A percentile compares a stretch with the other conserved stretches of the same genome.
Conservation (phyloP, 2,329 filamentous ascomycete species). For the Penicillium freii region DNA sequence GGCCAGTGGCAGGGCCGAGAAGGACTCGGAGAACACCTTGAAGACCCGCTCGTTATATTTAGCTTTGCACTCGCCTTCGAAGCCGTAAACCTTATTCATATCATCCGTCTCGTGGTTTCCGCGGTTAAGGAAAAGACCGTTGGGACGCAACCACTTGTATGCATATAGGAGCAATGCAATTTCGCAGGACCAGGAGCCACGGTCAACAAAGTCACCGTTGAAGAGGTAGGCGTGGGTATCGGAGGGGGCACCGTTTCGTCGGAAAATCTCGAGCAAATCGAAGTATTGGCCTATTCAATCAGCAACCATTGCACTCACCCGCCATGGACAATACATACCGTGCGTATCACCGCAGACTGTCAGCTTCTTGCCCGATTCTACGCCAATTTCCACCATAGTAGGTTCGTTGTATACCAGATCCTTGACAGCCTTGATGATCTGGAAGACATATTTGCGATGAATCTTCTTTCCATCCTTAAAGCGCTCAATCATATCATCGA, state of each 20-base stretch:
- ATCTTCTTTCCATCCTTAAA: conserved; percentile 97
- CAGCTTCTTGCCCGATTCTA: conserved; percentile 72
- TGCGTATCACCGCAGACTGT: conserved; percentile 98
- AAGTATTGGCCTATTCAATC: conserved; percentile 80
- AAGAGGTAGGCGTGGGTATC: conserved; percentile 93
- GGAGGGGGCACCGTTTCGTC: conserved; percentile 78
- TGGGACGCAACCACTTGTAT: conserved; percentile 92
- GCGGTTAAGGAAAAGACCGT: conserved; percentile 89
- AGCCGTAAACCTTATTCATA: conserved; percentile 98
- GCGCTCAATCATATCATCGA: conserved; percentile 93
- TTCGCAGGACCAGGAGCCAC: conserved; percentile 97
- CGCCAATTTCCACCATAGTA: conserved; percentile 92
- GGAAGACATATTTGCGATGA: conserved; percentile 94
- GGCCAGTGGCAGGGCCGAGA: conserved; percentile 87
- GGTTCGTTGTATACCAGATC: conserved; percentile 88
- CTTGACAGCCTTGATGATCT: conserved; percentile 87
- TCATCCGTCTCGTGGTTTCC: conserved; percentile 99
- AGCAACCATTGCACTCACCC: neutral
- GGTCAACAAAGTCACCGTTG: conserved; percentile 97
- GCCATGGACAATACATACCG: conserved; percentile 52
- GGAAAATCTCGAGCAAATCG: conserved; percentile 93
- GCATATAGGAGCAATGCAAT: conserved; percentile 91
- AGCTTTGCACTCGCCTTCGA: conserved; percentile 96
- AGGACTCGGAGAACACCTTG: conserved; percentile 97
- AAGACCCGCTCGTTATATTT: conserved; percentile 97